Conservation (phyloP, 371 early-diverging fungal species). For the Mortierella sp. region DNA sequence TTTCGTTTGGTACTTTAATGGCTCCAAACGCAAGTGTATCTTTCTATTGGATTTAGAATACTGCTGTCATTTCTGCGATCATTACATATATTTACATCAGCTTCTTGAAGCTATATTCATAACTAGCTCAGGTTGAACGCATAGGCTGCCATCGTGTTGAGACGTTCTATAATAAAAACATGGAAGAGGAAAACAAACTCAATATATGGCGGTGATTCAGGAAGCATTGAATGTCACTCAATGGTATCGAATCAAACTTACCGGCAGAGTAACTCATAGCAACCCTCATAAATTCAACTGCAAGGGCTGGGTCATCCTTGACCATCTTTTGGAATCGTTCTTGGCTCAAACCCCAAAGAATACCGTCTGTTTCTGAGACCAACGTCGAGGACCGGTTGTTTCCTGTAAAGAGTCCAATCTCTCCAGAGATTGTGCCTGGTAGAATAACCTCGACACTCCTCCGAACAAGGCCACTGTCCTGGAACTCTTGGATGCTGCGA, state of each 20-base stretch:
- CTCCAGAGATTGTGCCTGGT: slow-evolving; percentile 86
- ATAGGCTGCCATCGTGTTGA: slow-evolving; percentile 49
- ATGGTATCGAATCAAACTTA: slow-evolving; percentile 7
- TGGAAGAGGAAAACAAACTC: neutral
- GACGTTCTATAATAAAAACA: slow-evolving; percentile 27
- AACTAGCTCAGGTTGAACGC: slow-evolving; percentile 51
- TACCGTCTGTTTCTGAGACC: slow-evolving; percentile 71
- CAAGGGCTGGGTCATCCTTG: slow-evolving; percentile 49
- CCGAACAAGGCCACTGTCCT: slow-evolving; percentile 56
- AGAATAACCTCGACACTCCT: slow-evolving; percentile 74
- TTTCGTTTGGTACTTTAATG: no score
- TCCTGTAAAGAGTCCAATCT: slow-evolving; percentile 76
- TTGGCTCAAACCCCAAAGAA: slow-evolving; percentile 76
- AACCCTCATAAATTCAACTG: slow-evolving; percentile 55
- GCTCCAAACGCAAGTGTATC: neutral
- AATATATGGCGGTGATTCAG: neutral
- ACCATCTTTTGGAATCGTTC: slow-evolving; percentile 71
- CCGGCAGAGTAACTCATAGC: slow-evolving; percentile 56
- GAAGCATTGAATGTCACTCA: neutral
- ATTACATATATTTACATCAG: slow-evolving; percentile 1
- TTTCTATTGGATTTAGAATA: neutral
- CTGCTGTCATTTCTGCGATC: neutral
- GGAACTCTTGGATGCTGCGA: slow-evolving; percentile 66
- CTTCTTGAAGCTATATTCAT: neutral
- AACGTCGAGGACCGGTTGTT: slow-evolving; percentile 70